These are phyloP conservation scores for Tetrapisispora namnaoensis DNA, from an alignment of 805 yeast genomes.

Conservation along the genomic window DNA sequence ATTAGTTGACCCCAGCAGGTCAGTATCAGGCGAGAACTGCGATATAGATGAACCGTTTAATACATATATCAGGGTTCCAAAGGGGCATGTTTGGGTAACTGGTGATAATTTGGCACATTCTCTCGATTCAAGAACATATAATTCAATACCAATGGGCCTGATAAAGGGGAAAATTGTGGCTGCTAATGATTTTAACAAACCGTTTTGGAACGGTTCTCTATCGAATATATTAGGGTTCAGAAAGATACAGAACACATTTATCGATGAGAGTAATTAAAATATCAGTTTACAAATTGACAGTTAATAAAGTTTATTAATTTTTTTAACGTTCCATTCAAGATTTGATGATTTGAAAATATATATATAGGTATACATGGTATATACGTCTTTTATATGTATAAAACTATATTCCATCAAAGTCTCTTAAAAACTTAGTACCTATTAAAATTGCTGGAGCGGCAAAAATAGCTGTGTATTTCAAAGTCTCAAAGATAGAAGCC, in stretches of 20 bases:
- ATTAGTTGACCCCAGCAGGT: constrained; percentile 62
- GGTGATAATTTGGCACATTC: constrained; percentile 89
- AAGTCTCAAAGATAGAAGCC: constrained; percentile 25
- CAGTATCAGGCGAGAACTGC: neutral
- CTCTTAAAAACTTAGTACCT: constrained; percentile 60
- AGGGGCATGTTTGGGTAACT: constrained; percentile 94
- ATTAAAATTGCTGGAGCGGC: constrained; percentile 46
- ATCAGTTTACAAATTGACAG: neutral
- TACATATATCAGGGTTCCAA: constrained; percentile 67
- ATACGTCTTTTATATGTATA: neutral
- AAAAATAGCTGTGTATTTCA: constrained; percentile 29
- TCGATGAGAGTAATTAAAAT: constrained; percentile 24
- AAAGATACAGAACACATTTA: constrained; percentile 43
- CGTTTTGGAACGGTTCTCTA: constrained; percentile 30
- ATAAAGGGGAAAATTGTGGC: constrained; percentile 81
- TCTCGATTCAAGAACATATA: constrained; percentile 80
- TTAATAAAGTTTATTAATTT: too few relatives aligned
- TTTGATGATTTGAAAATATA: neutral
- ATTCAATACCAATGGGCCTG: constrained; percentile 81
- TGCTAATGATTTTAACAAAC: constrained; percentile 47
- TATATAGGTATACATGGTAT: neutral
- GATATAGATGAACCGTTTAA: constrained; percentile 19
- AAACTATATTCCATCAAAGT: constrained; percentile 16
- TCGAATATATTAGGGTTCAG: constrained; percentile 44
- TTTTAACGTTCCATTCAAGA: neutral